Conservation (phyloP, 2,329 filamentous ascomycete species). For the Bipolaris gigantea region DNA sequence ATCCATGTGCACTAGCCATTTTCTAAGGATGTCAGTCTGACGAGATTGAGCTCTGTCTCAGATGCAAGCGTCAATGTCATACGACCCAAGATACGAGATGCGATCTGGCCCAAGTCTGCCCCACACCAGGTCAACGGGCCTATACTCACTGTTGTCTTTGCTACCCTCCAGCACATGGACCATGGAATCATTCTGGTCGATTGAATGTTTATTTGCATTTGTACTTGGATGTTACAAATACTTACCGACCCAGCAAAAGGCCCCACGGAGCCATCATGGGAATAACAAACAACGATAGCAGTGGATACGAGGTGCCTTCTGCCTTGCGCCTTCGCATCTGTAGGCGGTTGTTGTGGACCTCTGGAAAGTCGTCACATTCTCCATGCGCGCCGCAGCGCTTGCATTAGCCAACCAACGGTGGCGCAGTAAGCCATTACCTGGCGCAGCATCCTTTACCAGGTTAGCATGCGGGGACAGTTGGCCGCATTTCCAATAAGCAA, state of each 20-base stretch:
- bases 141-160: background rate
- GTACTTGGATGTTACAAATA: background rate
- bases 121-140: background rate
- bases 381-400: slow-evolving; percentile 11
- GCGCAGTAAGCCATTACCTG: background rate
- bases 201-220: background rate
- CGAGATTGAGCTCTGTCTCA: background rate
- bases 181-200: background rate
- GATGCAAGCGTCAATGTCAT: slow-evolving; percentile 3
- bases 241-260: background rate
- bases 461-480: background rate
- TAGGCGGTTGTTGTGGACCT: background rate
- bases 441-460: background rate
- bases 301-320: background rate
- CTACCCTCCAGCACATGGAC: background rate
- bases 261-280: background rate
- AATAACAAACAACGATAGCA: background rate
- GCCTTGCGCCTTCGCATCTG: background rate
- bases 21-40: background rate
- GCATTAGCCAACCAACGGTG: slow-evolving; percentile 2
- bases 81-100: slow-evolving; percentile 4
- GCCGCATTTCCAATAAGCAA: background rate
- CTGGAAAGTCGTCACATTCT: background rate
- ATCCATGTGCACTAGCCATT: background rate
- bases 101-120: background rate